These are phyloP conservation scores for Sarcodon aspratus DNA, from an alignment of 768 basidiomycete species.

Conservation along the genomic window DNA sequence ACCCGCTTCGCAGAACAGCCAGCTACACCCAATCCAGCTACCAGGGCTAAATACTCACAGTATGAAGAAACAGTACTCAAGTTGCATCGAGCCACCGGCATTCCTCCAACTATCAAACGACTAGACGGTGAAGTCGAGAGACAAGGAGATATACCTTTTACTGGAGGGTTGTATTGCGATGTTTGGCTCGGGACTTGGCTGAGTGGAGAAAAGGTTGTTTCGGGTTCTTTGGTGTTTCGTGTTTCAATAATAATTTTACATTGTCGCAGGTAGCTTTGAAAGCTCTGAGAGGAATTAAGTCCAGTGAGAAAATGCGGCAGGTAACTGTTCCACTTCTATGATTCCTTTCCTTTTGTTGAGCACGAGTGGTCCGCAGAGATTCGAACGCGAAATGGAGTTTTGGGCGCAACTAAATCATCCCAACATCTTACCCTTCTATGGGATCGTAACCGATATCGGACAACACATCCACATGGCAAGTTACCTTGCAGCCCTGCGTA, in stretches of 20 bases:
- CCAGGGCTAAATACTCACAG: constrained; percentile 17
- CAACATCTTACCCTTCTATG: constrained; percentile 45
- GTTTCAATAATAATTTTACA: neutral
- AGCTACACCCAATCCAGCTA: neutral
- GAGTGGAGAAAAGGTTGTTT: constrained; percentile 34
- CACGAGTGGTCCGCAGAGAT: constrained; percentile 25
- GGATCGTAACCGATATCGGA: constrained; percentile 43
- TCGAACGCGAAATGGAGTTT: constrained; percentile 42
- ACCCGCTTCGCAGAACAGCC: constrained; percentile 17
- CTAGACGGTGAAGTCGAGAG: constrained; percentile 40
- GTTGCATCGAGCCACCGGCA: constrained; percentile 38
- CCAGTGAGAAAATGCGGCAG: constrained; percentile 28
- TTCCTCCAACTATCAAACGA: constrained; percentile 40
- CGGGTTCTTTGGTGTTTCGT: neutral
- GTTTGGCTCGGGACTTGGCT: constrained; percentile 46
- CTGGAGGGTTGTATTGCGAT: constrained; percentile 43
- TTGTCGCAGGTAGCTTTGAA: constrained; percentile 43
- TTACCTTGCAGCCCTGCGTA: neutral
- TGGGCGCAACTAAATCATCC: constrained; percentile 41
- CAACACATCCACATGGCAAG: constrained; percentile 37
- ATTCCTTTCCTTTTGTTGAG: neutral
- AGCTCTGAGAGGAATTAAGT: constrained; percentile 34
- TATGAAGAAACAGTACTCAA: constrained; percentile 33
- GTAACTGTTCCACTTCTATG: constrained; percentile 3
- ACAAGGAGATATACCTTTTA: constrained; percentile 26